Percentiles rank a stretch among this genome's conserved stretches.
These are phyloP conservation scores for Cercospora beticola DNA, from an alignment of 2,329 filamentous ascomycete genomes.

Conservation along the genomic window DNA sequence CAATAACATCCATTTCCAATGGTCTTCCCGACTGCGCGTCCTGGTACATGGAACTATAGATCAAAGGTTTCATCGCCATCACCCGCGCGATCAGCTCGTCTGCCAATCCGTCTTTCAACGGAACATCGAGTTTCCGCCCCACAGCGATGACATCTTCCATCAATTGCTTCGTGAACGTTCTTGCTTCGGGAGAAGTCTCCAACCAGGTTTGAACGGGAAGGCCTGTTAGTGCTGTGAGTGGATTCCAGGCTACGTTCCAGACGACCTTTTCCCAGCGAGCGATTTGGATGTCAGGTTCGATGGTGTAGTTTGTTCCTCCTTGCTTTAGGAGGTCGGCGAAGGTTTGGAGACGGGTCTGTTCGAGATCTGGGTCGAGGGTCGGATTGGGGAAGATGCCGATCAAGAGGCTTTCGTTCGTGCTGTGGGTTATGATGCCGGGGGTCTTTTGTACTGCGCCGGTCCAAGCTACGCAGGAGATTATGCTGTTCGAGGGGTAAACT, in stretches of 20 bases:
- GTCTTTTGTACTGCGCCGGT: slow-evolving; percentile 53
- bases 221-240: slow-evolving; percentile 49
- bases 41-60: slow-evolving; percentile 49
- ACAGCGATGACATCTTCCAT: slow-evolving; percentile 49
- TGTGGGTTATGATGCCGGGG: slow-evolving; percentile 54
- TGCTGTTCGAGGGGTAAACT: slow-evolving; percentile 52
- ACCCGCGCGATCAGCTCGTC: slow-evolving; percentile 44
- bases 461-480: slow-evolving; percentile 59
- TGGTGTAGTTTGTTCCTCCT: slow-evolving; percentile 48
- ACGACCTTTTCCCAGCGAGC: slow-evolving; percentile 62
- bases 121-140: slow-evolving; percentile 42
- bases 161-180: slow-evolving; percentile 41
- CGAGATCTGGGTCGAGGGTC: slow-evolving; percentile 30
- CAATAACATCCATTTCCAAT: slow-evolving; percentile 51
- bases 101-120: slow-evolving; percentile 39
- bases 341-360: slow-evolving; percentile 42
- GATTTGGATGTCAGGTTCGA: slow-evolving; percentile 56
- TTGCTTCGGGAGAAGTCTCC: slow-evolving; percentile 42
- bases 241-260: slow-evolving; percentile 62
- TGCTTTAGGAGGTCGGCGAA: slow-evolving; percentile 47
- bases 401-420: slow-evolving; percentile 55
- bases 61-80: slow-evolving; percentile 39
- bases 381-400: slow-evolving; percentile 54
- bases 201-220: slow-evolving; percentile 47
- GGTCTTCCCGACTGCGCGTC: slow-evolving; percentile 44